Conservation (phyloP, 768 basidiomycete genomes). For the Kwoniella heveanensis region DNA sequence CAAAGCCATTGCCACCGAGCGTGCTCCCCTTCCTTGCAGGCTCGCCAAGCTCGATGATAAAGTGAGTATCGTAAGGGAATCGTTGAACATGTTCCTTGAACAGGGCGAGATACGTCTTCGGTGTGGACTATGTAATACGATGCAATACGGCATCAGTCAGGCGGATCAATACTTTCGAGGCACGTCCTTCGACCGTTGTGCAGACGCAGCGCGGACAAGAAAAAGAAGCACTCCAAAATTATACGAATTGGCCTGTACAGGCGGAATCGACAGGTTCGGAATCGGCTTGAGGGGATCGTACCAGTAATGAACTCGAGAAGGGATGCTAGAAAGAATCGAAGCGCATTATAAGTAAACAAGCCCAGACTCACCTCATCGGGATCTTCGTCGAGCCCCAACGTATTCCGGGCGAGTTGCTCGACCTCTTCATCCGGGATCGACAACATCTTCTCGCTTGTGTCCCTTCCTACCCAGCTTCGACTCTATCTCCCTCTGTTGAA, state of each 20-base stretch:
- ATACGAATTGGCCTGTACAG: too few species aligned
- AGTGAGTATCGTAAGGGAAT: conserved; percentile 27
- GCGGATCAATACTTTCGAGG: too few species aligned
- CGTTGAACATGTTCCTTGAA: conserved; percentile 3
- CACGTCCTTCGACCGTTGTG: too few species aligned
- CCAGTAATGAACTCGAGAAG: too few species aligned
- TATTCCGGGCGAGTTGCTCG: conserved; percentile 56
- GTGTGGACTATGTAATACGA: neutral
- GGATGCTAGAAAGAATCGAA: too few species aligned
- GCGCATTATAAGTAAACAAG: conserved; percentile 3
- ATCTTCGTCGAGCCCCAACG: conserved; percentile 31
- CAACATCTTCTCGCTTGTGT: neutral
- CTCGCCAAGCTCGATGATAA: conserved; percentile 39
- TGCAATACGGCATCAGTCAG: too few species aligned
- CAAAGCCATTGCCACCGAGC: conserved; percentile 44
- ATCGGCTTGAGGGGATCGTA: too few species aligned
- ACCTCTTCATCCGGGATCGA: neutral
- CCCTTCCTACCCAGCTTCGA: neutral
- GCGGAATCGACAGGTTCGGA: too few species aligned
- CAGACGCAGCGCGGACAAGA: too few species aligned
- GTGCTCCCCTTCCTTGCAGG: conserved; percentile 12
- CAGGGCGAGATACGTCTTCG: conserved; percentile 5
- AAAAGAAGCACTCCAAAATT: too few species aligned
- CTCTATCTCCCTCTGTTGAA: neutral
- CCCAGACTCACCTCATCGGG: conserved; percentile 28